Evolutionary conservation across 352 stramenopile species (phyloP).

Genomic region (Phytophthora fragariaefolia): DNA sequence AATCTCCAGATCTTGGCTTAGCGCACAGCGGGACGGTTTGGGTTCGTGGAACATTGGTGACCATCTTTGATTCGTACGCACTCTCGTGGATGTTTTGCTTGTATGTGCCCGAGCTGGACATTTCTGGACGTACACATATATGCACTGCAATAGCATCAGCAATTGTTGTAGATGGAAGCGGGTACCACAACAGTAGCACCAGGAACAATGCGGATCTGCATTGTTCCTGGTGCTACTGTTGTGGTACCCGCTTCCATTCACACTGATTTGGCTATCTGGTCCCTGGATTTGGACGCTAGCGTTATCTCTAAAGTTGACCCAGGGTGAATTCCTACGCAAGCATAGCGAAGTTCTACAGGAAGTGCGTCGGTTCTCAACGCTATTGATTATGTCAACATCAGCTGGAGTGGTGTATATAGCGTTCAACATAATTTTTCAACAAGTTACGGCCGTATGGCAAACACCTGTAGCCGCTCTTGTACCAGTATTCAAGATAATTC

Average conservation of each 20-base stretch:
- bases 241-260: constrained; percentile 26
- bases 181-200: too few relatives aligned
- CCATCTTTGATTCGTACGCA: constrained; percentile 13
- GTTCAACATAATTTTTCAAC: constrained; percentile 20
- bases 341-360: constrained; percentile 8
- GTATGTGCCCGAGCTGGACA: constrained; percentile 18
- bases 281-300: constrained; percentile 19
- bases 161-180: constrained; percentile 2
- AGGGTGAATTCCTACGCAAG: constrained; percentile 17
- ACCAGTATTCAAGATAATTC: constrained; percentile 17
- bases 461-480: constrained; percentile 7
- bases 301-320: constrained; percentile 18
- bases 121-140: constrained; percentile 7
- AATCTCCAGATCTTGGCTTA: constrained; percentile 25
- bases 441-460: constrained; percentile 18
- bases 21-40: constrained; percentile 17
- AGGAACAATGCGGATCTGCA: too few relatives aligned
- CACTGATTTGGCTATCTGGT: constrained; percentile 17
- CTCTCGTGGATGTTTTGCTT: constrained; percentile 16
- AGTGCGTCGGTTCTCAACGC: constrained; percentile 17
- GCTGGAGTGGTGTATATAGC: constrained; percentile 4
- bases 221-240: constrained; percentile 16
- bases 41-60: constrained; percentile 5
- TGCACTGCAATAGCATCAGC: constrained; percentile 4
- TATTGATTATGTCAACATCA: constrained; percentile 15